Conservation (phyloP, 108 stramenopile species). For the Halocafeteria seosinensis region DNA sequence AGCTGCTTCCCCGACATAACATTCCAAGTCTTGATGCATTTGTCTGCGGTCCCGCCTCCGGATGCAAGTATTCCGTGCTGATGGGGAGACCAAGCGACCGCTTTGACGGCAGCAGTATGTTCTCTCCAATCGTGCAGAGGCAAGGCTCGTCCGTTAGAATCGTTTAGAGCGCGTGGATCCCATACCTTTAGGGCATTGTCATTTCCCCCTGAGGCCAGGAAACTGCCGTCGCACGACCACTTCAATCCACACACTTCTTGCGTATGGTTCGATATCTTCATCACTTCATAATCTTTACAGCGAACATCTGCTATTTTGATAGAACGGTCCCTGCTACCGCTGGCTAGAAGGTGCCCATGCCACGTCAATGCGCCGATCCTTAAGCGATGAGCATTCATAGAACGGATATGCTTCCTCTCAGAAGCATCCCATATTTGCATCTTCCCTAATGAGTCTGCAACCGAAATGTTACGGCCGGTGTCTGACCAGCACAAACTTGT, state of each 20-base stretch:
- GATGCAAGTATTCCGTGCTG: constrained; percentile 83
- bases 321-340: constrained; percentile 69
- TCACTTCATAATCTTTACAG: constrained; percentile 28
- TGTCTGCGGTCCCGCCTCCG: constrained; percentile 92
- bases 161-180: constrained; percentile 46
- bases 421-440: constrained; percentile 79
- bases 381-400: constrained; percentile 61
- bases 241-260: constrained; percentile 94
- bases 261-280: constrained; percentile 57
- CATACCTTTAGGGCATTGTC: constrained; percentile 91
- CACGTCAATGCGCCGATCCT: constrained; percentile 78
- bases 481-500: constrained; percentile 82
- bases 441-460: constrained; percentile 67
- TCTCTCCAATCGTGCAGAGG: constrained; percentile 37
- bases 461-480: constrained; percentile 66
- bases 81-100: constrained; percentile 94
- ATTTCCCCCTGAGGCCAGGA: constrained; percentile 71
- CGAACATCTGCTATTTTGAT: constrained; percentile 78
- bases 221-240: constrained; percentile 47
- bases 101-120: constrained; percentile 97
- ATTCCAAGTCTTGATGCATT: constrained; percentile 94
- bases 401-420: constrained; percentile 54
- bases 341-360: constrained; percentile 62
- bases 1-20: constrained; percentile 60
- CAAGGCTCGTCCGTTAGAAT: constrained; percentile 23